Base-by-base conservation (phyloP, 257 asterid species). In the Verbena officinalis region DNA sequence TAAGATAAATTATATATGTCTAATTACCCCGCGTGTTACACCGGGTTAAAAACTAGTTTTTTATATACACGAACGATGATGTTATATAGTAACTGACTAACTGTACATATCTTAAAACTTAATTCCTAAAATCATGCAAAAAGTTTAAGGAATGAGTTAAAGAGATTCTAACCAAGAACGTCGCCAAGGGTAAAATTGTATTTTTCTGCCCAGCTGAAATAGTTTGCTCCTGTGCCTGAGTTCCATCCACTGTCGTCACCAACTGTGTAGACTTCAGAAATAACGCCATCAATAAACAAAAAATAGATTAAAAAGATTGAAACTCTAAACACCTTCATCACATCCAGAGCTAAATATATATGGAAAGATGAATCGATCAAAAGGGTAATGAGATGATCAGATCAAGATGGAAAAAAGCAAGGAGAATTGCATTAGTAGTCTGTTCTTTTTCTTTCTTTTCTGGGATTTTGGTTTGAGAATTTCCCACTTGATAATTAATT, bases 181-280 rank as follows among this genome's bases (percentile, higher is more conserved):
- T 68, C 73, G 9, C 73, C 61, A 20, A 49, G 46, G 1, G 53
- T 59, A 38, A 59, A 68, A 19, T 59, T 68, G 38, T 59, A 36
- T 13, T 36, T 23, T 4, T 59, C 46, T 16, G 67, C 59, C 73
- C 73, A 59, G 11, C 6, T 16, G 2, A 49, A 53, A 54, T 59
- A 68, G 30, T 68, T 38, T 15, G 46, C 59, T 9, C 73, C 74
- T 12, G 68, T 69, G 55, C 74, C 74, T 34, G 74, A 69, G 62
- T 69, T 69, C 62, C 74, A 59, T 50, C 62, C 74, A 39, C 62
- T 27, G 8, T 50, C 68, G 17, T 69, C 68, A 8, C 74, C 74
- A 17, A 59, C 73, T 36, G 16, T 59, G 6, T 68, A 50, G 3
- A 59, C 62, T 59, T 59, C 68, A 49, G 11, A 50, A 50, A 8